Base-by-base conservation (phyloP, 139 green algal species). In the Bryopsis sp. region DNA sequence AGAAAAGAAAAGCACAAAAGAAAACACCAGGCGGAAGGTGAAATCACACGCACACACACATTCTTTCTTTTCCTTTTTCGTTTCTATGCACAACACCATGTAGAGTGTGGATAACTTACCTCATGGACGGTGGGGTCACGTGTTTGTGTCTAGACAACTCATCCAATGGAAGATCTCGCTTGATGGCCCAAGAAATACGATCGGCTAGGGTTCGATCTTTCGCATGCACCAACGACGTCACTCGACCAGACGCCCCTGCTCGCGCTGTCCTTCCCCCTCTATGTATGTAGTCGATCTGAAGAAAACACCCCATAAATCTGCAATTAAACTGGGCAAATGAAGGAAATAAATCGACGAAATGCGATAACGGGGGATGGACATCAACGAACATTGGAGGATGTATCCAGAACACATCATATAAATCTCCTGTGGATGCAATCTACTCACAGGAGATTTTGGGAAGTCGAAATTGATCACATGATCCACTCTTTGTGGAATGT, bases 391-490 rank as follows among this genome's bases (percentile, higher is more conserved):
- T n/a, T n/a, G n/a, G n/a, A n/a, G n/a, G n/a, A n/a, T n/a, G n/a
- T n/a, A n/a, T n/a, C n/a, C n/a, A n/a, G n/a, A n/a, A n/a, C n/a
- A n/a, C n/a, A n/a, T n/a, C 50, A 33, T 33, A 61, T 15, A 61
- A 28, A 6, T 36, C 5, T 28, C 50, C 8, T 61, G 6, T 19
- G 11, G 43, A 11, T 11, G 19, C 43, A 50, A 50, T 50, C 11
- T 50, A 61, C 8, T 4, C 48, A 89, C 77, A 2, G 87, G 48
- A 54, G 83, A 90, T 39, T 84, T 73, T 1, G 94, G 94, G 62
- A 99, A 97, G 79, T 99, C 94, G 79, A 99, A 99, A 74, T 96
- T 99, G 67, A 98, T 61, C 3, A 98, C 85, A 68, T 96, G 86
- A 72, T 97, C 89, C 1, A 98, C 92, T 31, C 63, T 59, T 1